Evolutionary conservation across 2,329 filamentous ascomycete species (phyloP).

Genomic region (Clarireedia monteithiana): DNA sequence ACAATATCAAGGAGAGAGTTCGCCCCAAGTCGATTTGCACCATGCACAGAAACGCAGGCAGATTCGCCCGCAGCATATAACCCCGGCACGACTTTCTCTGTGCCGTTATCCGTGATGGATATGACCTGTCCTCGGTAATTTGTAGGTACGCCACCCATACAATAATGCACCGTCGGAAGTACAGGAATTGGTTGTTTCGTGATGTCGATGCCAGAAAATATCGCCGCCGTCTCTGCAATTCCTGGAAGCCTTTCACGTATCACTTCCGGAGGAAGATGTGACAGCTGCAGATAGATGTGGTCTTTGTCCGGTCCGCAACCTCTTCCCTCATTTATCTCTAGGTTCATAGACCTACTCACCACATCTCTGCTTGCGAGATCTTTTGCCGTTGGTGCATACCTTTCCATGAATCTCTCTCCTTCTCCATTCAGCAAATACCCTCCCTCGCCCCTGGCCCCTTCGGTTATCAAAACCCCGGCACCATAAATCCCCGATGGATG

Average conservation of each 20-base stretch:
- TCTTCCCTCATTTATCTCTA: constrained; percentile 95
- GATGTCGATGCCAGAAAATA: constrained; percentile 95
- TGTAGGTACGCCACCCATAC: constrained; percentile 99
- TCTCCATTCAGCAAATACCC: constrained; percentile 96
- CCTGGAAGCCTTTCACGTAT: constrained; percentile 94
- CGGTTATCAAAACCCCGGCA: constrained; percentile 94
- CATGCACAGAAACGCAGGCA: constrained; percentile 95
- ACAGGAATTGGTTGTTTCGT: constrained; percentile 96
- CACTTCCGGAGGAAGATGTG: constrained; percentile 85
- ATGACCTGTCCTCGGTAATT: constrained; percentile 96
- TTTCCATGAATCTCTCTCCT: constrained; percentile 99
- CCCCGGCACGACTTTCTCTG: constrained; percentile 90
- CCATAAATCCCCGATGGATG: constrained; percentile 99
- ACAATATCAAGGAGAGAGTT: constrained; percentile 97
- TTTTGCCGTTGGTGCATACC: constrained; percentile 95
- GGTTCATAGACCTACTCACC: constrained; percentile 94
- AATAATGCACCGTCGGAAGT: constrained; percentile 96
- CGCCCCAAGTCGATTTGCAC: constrained; percentile 93
- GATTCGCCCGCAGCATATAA: constrained; percentile 96
- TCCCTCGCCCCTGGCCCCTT: constrained; percentile 96
- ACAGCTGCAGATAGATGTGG: constrained; percentile 96
- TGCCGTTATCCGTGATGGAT: constrained; percentile 74
- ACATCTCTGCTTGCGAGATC: constrained; percentile 95
- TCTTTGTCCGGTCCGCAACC: constrained; percentile 97
- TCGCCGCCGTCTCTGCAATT: constrained; percentile 97